phyloP scores from a whole-genome alignment of 1,284 basidiomycete species.

The Singerocomus inundabilis region DNA sequence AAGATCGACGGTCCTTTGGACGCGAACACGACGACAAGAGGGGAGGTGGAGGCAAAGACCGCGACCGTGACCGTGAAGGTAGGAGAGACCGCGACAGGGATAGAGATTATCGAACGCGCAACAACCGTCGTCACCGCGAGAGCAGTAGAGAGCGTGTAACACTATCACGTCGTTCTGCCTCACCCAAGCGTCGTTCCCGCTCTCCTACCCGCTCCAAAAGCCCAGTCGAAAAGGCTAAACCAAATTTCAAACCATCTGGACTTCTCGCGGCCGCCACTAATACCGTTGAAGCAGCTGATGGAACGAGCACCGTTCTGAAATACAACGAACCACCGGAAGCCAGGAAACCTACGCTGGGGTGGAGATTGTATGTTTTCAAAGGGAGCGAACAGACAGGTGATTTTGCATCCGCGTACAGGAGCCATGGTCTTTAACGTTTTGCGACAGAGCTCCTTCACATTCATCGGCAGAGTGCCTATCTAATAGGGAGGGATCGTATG shows the following conservation, averaged over 20 bases:
- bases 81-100: constrained; percentile 38
- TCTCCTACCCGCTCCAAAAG: constrained; percentile 38
- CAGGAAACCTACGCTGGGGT: constrained; percentile 83
- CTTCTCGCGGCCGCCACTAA: constrained; percentile 95
- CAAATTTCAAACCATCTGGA: constrained; percentile 87
- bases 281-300: constrained; percentile 70
- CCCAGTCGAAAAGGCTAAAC: constrained; percentile 64
- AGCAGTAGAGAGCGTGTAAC: constrained; percentile 33
- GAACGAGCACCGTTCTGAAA: constrained; percentile 87
- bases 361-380: constrained; percentile 98
- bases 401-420: constrained; percentile 13
- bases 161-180: constrained; percentile 56
- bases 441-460: constrained; percentile 82
- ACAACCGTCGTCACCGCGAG: constrained; percentile 25
- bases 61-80: constrained; percentile 17
- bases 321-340: constrained; percentile 99
- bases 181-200: constrained; percentile 41
- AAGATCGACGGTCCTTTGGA: constrained; percentile 18
- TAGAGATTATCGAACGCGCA: constrained; percentile 39
- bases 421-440: constrained; percentile 3
- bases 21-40: constrained; percentile 23
- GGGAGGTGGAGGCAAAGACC: constrained; percentile 33
- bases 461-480: constrained; percentile 89
- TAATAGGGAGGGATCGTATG: constrained; percentile 86
- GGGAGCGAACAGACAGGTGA: constrained; percentile 90